Base-by-base conservation (phyloP, 1,284 basidiomycete species). In the Schizophyllum commune region DNA sequence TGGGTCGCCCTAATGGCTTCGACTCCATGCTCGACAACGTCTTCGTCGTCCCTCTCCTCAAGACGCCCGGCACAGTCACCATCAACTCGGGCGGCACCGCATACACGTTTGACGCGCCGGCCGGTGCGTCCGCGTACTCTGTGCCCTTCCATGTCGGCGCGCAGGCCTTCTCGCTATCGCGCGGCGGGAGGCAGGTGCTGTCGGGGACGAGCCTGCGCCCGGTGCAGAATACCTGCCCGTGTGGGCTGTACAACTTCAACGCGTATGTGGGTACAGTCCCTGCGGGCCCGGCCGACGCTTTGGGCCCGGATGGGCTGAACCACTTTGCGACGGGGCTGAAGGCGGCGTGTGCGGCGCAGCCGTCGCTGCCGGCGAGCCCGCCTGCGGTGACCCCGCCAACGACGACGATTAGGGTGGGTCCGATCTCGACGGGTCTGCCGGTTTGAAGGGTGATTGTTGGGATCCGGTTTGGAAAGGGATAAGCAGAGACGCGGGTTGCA, bases 21-120 rank as follows among this genome's bases (percentile, higher is more conserved):
- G 67, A 71, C 17, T 69, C 66, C 62, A 69, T 73, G 51, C 60
- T 60, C 8, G 74, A 75, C 58, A 65, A 67, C n/a, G 68, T 74
- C 56, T 74, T 74, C 61, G 72, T 72, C 33, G 67, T 74, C 17
- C 63, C 72, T 1, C 63, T 74, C 32, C 69, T 75, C 54, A 70
- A 63, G 19, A 56, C 66, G 6, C 59, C 71, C n/a, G 71, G 72
- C 22, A 71, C 66, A 2, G 66, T 74, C 56, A 64, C 65, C 4
- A 66, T 75, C 56, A 70, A 71, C 63, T 72, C 73, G 8, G 73
- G 73, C 34, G 69, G 67, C 8, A 71, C 66, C 15, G 63, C 66
- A 13, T 68, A 67, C 59, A 66, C 67, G 11, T 72, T 66, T 63
- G 62, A 68, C 54, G 73, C 73, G 0, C 66, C 67, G 8, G 66